Conservation (phyloP, 495 filamentous ascomycete genomes). For the Aspergillus affinis region DNA sequence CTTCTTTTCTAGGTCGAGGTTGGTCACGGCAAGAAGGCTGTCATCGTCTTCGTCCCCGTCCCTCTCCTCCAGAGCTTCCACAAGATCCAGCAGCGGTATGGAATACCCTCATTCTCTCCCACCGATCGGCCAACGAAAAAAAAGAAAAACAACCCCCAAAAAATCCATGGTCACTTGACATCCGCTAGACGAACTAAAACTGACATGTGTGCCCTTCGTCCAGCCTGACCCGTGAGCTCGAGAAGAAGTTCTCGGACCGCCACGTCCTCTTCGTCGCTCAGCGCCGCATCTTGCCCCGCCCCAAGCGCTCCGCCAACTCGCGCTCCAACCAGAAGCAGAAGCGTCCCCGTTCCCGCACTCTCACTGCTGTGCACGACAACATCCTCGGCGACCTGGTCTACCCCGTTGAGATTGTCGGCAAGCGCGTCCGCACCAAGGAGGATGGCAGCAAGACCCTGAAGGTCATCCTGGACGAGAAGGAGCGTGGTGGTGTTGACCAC, state of each 20-base stretch:
- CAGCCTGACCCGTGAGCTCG: constrained; percentile 98
- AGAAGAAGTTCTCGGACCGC: constrained; percentile 99
- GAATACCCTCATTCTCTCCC: constrained; percentile 15
- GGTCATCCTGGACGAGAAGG: constrained; percentile 99
- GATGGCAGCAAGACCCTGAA: constrained; percentile 97
- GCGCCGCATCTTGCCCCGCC: constrained; percentile 96
- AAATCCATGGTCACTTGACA: neutral
- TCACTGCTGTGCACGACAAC: constrained; percentile 96
- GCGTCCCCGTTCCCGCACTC: constrained; percentile 93
- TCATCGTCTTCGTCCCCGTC: constrained; percentile 99
- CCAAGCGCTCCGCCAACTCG: constrained; percentile 91
- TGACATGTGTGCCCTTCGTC: neutral
- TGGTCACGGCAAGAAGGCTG: constrained; percentile 99
- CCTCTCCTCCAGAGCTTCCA: constrained; percentile 94
- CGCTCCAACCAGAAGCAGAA: constrained; percentile 95
- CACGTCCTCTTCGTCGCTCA: constrained; percentile 98
- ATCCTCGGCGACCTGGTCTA: constrained; percentile 96
- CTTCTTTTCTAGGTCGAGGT: constrained; percentile 82
- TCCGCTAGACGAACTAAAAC: neutral
- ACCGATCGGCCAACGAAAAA: neutral
- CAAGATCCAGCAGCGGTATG: constrained; percentile 98
- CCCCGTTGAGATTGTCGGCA: constrained; percentile 99
- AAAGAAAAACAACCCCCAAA: neutral
- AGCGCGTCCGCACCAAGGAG: constrained; percentile 94
- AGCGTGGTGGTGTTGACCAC: constrained; percentile 97